These are phyloP conservation scores for Dactylellina sp. DNA, from an alignment of 2,329 filamentous ascomycete genomes.

Conservation along the genomic window DNA sequence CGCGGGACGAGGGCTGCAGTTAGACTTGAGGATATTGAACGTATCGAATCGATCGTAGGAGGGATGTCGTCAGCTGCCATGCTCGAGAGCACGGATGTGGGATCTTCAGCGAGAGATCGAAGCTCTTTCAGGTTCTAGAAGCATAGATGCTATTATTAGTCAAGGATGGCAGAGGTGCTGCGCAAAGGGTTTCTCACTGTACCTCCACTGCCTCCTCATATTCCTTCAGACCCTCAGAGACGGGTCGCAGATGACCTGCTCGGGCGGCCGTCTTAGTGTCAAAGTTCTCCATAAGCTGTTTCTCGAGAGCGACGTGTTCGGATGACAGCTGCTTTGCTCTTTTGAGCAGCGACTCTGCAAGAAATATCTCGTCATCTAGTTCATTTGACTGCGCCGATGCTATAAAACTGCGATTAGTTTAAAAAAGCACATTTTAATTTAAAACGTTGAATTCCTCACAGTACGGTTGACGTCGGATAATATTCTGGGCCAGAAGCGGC, in stretches of 20 bases:
- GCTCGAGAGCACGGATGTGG: conserved; percentile 71
- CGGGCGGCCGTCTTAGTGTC: conserved; percentile 71
- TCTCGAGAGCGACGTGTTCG: conserved; percentile 71
- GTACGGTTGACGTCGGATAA: conserved; percentile 32
- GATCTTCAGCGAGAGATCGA: conserved; percentile 78
- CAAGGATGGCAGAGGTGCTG: not conserved
- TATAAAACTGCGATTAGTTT: conserved; percentile 26
- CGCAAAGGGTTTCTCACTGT: conserved; percentile 63
- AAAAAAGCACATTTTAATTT: too few relatives aligned
- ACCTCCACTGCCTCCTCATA: conserved; percentile 71
- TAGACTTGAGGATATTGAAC: conserved; percentile 74
- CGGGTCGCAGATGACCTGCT: conserved; percentile 71
- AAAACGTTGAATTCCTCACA: conserved; percentile 35
- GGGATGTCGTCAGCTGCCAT: conserved; percentile 77
- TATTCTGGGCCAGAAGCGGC: conserved; percentile 19
- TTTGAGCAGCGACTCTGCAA: conserved; percentile 68
- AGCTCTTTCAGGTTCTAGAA: conserved; percentile 75
- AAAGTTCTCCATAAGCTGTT: conserved; percentile 69
- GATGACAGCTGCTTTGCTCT: conserved; percentile 71
- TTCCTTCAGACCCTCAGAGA: conserved; percentile 71
- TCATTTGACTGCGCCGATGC: conserved; percentile 14
- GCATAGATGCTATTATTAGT: conserved; percentile 53
- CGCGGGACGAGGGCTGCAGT: conserved; percentile 83
- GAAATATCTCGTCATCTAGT: conserved; percentile 31
- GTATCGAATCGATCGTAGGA: conserved; percentile 73